Evolutionary conservation across 2,329 filamentous ascomycete species (phyloP), one percentile per base, ranked within the genome.

Genomic region (Leptographium galeiforme): DNA sequence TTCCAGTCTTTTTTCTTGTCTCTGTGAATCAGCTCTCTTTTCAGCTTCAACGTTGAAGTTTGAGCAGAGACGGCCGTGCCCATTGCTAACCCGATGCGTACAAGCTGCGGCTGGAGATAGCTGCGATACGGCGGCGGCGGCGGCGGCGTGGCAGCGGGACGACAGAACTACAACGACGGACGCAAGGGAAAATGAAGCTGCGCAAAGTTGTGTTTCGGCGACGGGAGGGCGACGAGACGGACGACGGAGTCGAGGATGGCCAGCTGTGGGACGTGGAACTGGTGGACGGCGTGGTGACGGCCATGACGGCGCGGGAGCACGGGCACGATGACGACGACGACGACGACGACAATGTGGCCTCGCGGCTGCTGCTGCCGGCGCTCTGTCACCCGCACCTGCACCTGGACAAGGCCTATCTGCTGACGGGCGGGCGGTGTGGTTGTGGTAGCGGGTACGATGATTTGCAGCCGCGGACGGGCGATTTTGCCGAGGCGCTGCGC

Each of bases 351-450:
- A 44, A 40, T 25, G 14, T 55, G 5, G 48, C 47, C 36, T 54
- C 52, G 6, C 61, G 57, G 30, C 61, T 70, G 16, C 53, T 70
- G 2, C 58, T 70, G 7, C 67, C 68, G 7, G 48, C 68, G 4
- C 72, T 88, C 4, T 86, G 82, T 58, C 85, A 88, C 61, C 82
- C 84, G 8, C 84, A 88, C 59, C 78, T 88, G 50, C 85, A 88
- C 61, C 71, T 88, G 33, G 85, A 88, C 65, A 84, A 84, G 61
- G 74, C 78, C 41, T 84, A 78, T 59, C 66, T 84, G 33, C 69
- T 84, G 11, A 78, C 67, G 16, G 61, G 63, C 53, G 63, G 65
- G 55, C 40, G 53, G 40, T 54, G 52, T 18, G 8, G 33, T 25
- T 8, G 13, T 5, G 33, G 33, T 34, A 2, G 8, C 34, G 34